Evolutionary conservation across 306 rosid species (phyloP).

Genomic region (Sophora flavescens): DNA sequence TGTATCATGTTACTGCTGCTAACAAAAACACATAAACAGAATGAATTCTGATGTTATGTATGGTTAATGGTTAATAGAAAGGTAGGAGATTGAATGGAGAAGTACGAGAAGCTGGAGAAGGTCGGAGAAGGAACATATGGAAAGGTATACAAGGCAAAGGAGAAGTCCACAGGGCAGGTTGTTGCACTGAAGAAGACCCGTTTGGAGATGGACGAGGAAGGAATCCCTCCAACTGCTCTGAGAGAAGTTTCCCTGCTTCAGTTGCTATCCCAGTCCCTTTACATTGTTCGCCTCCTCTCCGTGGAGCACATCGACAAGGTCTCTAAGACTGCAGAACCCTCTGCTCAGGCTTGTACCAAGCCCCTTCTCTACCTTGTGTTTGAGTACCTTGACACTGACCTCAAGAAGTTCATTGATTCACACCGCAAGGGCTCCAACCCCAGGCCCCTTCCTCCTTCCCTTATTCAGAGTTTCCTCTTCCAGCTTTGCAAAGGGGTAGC

Average conservation of each 20-base stretch:
- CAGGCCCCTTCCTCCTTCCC: conserved; percentile 56
- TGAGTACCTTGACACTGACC: conserved; percentile 92
- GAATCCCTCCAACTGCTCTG: conserved; percentile 93
- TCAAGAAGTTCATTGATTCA: conserved; percentile 88
- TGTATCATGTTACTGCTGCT: neutral
- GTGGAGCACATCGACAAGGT: conserved; percentile 77
- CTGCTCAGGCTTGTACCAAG: conserved; percentile 46
- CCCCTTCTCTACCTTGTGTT: conserved; percentile 90
- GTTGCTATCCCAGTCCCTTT: conserved; percentile 89
- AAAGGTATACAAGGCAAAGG: conserved; percentile 91
- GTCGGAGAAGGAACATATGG: conserved; percentile 99
- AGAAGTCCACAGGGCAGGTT: conserved; percentile 74
- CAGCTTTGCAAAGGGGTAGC: conserved; percentile 95
- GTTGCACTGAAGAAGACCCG: conserved; percentile 93
- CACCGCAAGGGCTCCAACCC: conserved; percentile 80
- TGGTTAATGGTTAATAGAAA: neutral
- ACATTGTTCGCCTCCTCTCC: conserved; percentile 83
- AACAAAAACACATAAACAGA: neutral
- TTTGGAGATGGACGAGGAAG: conserved; percentile 97
- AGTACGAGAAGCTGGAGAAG: conserved; percentile 95
- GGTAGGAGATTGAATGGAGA: conserved; percentile 62
- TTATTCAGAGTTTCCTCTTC: conserved; percentile 81
- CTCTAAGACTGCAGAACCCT: conserved; percentile 46
- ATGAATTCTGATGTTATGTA: neutral
- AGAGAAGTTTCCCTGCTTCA: conserved; percentile 93